Conservation (phyloP, 2,329 filamentous ascomycete genomes). For the Cercospora janseana region DNA sequence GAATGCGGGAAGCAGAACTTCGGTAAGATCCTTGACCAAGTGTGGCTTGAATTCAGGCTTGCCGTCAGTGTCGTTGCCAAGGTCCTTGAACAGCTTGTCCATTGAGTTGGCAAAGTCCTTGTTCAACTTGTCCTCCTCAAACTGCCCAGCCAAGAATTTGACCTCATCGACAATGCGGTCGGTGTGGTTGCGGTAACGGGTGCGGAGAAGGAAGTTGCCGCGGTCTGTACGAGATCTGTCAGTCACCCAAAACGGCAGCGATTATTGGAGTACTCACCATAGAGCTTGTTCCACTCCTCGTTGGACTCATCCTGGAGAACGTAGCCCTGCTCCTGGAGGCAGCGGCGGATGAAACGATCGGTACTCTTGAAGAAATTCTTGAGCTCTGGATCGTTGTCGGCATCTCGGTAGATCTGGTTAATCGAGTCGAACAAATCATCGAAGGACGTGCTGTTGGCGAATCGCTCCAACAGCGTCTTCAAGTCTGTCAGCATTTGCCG, state of each 20-base stretch:
- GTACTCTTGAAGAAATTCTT: conserved; percentile 84
- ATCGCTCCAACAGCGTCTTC: conserved; percentile 84
- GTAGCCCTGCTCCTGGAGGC: conserved; percentile 84
- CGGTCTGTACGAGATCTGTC: conserved; percentile 54
- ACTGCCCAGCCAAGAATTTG: conserved; percentile 86
- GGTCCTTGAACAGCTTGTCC: conserved; percentile 81
- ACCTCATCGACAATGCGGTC: conserved; percentile 84
- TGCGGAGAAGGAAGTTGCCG: conserved; percentile 79
- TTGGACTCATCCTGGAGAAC: conserved; percentile 79
- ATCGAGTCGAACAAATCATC: conserved; percentile 84
- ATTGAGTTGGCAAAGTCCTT: conserved; percentile 71
- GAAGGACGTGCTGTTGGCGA: conserved; percentile 88
- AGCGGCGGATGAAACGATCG: conserved; percentile 74
- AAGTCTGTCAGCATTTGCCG: conserved; percentile 52
- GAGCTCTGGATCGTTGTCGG: conserved; percentile 81
- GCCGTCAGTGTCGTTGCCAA: conserved; percentile 83
- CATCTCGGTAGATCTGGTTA: conserved; percentile 80
- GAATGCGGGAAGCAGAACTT: conserved; percentile 78
- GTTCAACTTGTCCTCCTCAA: conserved; percentile 85
- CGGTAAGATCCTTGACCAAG: conserved; percentile 80
- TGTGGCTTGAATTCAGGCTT: conserved; percentile 90
- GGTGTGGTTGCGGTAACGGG: conserved; percentile 83
- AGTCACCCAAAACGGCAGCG: background rate
- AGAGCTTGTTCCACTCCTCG: conserved; percentile 77
- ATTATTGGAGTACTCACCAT: conserved; percentile 40